These are phyloP conservation scores for Chondrostereum purpureum DNA, from an alignment of 1,284 basidiomycete species.

Conservation along the genomic window DNA sequence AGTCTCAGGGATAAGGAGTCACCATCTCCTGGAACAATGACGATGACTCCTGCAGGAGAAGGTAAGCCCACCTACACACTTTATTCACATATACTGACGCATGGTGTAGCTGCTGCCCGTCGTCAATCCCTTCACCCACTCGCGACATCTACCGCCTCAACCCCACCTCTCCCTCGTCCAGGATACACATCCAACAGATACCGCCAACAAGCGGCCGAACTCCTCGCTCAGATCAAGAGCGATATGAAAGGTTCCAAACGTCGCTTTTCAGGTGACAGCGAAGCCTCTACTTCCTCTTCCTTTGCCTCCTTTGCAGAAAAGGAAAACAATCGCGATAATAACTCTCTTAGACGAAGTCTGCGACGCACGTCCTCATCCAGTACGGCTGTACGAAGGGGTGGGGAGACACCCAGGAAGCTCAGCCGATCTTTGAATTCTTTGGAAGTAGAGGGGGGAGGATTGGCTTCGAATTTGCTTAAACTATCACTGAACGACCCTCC, in stretches of 20 bases:
- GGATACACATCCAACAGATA: slow-evolving; percentile 59
- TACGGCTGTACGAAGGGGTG: not conserved
- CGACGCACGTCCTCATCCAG: not conserved
- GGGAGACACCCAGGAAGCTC: not conserved
- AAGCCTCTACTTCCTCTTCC: slow-evolving; percentile 37
- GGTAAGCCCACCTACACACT: too few species aligned
- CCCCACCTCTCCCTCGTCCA: too few species aligned
- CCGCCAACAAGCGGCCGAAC: slow-evolving; percentile 64
- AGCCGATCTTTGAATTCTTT: not conserved
- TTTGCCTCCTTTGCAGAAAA: slow-evolving; percentile 19
- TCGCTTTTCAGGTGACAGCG: slow-evolving; percentile 59
- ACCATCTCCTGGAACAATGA: not conserved
- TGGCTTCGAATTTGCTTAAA: not conserved
- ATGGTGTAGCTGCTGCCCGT: too few species aligned
- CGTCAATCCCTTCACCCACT: too few species aligned
- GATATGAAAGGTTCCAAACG: slow-evolving; percentile 69
- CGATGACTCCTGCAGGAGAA: slow-evolving; percentile 7
- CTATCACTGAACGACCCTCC: slow-evolving; percentile 1
- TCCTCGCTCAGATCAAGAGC: slow-evolving; percentile 80
- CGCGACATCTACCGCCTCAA: too few species aligned
- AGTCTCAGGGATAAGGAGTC: slow-evolving; percentile 22
- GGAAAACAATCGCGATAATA: slow-evolving; percentile 1
- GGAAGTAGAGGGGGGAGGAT: not conserved
- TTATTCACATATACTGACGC: too few species aligned
- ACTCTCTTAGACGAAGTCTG: not conserved